Base-by-base conservation (phyloP, 768 basidiomycete genomes). In the Coprinopsis sp. region DNA sequence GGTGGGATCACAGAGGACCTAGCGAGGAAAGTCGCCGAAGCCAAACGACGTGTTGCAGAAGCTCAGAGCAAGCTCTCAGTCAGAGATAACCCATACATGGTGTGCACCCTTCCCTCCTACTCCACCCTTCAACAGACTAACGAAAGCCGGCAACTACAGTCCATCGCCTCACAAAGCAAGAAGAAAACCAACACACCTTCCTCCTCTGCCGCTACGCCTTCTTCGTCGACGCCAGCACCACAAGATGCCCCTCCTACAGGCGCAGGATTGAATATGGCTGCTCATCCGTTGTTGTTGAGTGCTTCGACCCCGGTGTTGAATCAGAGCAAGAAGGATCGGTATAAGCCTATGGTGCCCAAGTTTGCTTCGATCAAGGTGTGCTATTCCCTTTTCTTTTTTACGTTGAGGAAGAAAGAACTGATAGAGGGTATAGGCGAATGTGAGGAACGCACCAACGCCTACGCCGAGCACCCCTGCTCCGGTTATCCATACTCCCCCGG, bases 271-370 rank as follows among this genome's bases (percentile, higher is more conserved):
- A 89, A 89, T 63, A 92, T 93, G 87, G 82, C 89, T 2, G 91
- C 91, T 0, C 91, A 94, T 62, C 91, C 91, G 2, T 70, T 93
- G 19, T 64, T 95, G 21, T 72, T 93, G 29, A n/a, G n/a, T n/a
- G 90, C 92, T 36, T 76, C 71, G 3, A 77, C 84, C 0, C 70
- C 78, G 6, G 58, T 68, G 2, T 68, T 74, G 3, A 77, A 76
- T 2, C 83, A 84, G 64, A 84, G 83, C 22, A 89, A 88, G 67
- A 91, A 94, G 64, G 91, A 96, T 64, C 71, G 87, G 51, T 96
- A 96, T 67, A 95, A 94, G 62, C 92, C 95, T 14, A 97, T 99
- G 94, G 93, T 94, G 53, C 96, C 96, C 40, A 99, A 99, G 65
- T 99, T 98, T 64, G 90, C 94, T 0, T 91, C 91, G 3, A 93